phyloP scores from a whole-genome alignment of 768 basidiomycete genomes.

The Rhizopogon rudus region DNA sequence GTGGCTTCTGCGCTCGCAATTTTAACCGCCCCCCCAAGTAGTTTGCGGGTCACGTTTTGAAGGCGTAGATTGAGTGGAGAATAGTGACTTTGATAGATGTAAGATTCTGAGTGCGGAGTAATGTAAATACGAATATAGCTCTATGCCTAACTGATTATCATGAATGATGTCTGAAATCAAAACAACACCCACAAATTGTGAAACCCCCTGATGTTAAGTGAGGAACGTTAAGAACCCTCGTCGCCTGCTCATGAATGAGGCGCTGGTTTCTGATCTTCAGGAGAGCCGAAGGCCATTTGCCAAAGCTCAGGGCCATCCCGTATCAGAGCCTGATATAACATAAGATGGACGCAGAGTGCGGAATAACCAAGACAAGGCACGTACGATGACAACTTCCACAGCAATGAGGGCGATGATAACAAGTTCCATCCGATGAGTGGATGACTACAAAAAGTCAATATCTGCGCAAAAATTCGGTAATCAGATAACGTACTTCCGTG shows the following conservation, averaged over 20 bases:
- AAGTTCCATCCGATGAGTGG: slow-evolving; percentile 88
- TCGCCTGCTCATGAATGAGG: neutral
- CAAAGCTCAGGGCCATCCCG: slow-evolving; percentile 77
- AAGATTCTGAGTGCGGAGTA: neutral
- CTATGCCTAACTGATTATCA: neutral
- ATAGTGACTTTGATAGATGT: neutral
- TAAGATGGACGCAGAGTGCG: neutral
- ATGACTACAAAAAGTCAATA: slow-evolving; percentile 48
- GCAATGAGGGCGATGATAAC: slow-evolving; percentile 94
- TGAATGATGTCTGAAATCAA: neutral
- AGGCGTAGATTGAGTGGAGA: slow-evolving; percentile 1
- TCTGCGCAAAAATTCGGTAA: neutral
- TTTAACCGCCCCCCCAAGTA: neutral
- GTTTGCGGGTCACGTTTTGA: no score
- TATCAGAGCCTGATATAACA: slow-evolving; percentile 53
- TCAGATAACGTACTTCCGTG: slow-evolving; percentile 52
- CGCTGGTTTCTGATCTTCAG: slow-evolving; percentile 6
- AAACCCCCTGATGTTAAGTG: neutral
- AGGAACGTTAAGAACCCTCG: neutral
- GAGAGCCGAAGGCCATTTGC: slow-evolving; percentile 37
- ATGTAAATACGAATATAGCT: neutral
- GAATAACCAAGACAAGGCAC: slow-evolving; percentile 16
- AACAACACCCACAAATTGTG: neutral
- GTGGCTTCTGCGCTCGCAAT: neutral
- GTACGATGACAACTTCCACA: slow-evolving; percentile 88